phyloP scores from a whole-genome alignment of 306 rosid genomes.

The Rubus idaeus region DNA sequence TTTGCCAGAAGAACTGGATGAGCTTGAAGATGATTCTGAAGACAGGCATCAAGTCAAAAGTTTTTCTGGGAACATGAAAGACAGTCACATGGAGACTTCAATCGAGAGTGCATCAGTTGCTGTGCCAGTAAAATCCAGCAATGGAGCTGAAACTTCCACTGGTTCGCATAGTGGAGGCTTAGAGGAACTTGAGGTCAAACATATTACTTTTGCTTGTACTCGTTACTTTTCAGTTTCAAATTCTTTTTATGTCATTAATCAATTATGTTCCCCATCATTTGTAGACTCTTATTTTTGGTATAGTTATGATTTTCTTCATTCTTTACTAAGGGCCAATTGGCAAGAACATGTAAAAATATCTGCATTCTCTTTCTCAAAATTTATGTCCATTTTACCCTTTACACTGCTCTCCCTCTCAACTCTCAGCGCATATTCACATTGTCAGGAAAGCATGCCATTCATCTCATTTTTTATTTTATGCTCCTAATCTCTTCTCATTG shows the following conservation, averaged over 20 bases:
- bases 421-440: neutral
- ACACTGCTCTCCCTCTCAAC: neutral
- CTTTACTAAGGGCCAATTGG: neutral
- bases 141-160: conserved; percentile 35
- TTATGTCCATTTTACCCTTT: neutral
- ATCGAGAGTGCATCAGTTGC: conserved; percentile 33
- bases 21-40: conserved; percentile 67
- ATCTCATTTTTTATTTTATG: neutral
- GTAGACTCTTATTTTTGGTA: neutral
- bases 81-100: conserved; percentile 36
- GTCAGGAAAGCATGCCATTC: neutral
- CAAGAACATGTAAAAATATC: neutral
- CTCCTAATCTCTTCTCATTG: neutral
- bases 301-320: neutral
- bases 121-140: conserved; percentile 32
- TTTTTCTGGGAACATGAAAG: conserved; percentile 28
- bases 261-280: conserved; percentile 10
- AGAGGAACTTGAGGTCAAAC: conserved; percentile 93
- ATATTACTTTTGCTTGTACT: conserved; percentile 28
- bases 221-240: neutral
- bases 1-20: conserved; percentile 60
- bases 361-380: neutral
- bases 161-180: conserved; percentile 41
- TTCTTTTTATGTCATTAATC: neutral
- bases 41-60: conserved; percentile 49